Conservation (phyloP, 2,329 filamentous ascomycete genomes). For the Ceratocystiopsis sp. region DNA sequence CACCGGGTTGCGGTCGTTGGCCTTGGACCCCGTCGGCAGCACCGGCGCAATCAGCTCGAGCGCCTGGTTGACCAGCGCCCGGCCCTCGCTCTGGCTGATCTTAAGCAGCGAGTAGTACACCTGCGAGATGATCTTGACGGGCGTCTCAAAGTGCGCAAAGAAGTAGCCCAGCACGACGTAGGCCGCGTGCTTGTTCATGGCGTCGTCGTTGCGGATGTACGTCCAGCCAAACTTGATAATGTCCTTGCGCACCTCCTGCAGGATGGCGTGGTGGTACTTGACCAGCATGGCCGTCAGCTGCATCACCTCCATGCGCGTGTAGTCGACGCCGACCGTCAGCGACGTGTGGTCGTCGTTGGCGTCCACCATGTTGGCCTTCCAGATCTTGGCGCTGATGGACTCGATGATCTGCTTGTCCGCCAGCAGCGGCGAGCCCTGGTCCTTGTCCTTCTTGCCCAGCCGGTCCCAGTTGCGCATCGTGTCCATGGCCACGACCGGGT, state of each 20-base stretch:
- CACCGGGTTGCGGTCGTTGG: constrained; percentile 56
- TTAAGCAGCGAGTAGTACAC: constrained; percentile 84
- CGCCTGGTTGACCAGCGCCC: constrained; percentile 81
- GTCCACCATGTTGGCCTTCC: constrained; percentile 77
- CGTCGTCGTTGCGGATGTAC: constrained; percentile 93
- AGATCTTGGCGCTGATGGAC: constrained; percentile 78
- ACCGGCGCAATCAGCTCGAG: constrained; percentile 91
- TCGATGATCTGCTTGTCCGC: constrained; percentile 82
- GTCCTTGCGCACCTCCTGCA: constrained; percentile 87
- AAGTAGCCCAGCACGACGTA: constrained; percentile 97
- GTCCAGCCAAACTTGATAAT: constrained; percentile 99
- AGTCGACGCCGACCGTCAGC: constrained; percentile 62
- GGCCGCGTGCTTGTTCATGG: constrained; percentile 96
- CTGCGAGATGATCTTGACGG: constrained; percentile 85
- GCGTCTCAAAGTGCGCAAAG: constrained; percentile 92
- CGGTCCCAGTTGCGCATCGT: constrained; percentile 67
- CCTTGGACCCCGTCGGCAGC: constrained; percentile 64
- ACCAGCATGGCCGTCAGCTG: constrained; percentile 89
- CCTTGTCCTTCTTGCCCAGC: constrained; percentile 25
- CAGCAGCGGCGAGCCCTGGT: constrained; percentile 42
- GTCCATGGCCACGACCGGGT: constrained; percentile 93
- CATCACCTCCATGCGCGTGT: constrained; percentile 87
- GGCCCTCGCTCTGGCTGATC: constrained; percentile 88
- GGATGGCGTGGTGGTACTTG: constrained; percentile 78
- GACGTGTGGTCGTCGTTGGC: constrained; percentile 48